Evolutionary conservation across 2,329 filamentous ascomycete genomes (phyloP).

Genomic region (Pochonia chlamydosporia): DNA sequence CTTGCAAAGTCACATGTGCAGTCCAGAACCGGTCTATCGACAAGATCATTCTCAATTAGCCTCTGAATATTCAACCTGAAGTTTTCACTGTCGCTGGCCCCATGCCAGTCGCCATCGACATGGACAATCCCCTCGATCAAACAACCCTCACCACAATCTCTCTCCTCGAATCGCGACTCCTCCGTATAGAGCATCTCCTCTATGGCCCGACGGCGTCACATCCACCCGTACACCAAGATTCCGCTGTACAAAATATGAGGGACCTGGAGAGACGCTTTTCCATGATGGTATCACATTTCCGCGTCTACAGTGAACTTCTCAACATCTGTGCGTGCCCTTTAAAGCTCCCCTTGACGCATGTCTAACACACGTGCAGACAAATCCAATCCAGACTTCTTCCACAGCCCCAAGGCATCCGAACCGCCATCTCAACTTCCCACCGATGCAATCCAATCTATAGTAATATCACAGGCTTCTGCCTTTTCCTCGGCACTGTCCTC

Average conservation of each 20-base stretch:
- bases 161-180: slow-evolving; percentile 52
- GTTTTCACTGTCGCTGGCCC: no score
- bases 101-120: slow-evolving; percentile 7
- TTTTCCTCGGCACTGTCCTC: slow-evolving; percentile 52
- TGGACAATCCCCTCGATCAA: slow-evolving; percentile 38
- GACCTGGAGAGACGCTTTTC: slow-evolving; percentile 50
- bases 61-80: no score
- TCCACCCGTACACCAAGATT: slow-evolving; percentile 26
- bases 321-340: slow-evolving; percentile 46
- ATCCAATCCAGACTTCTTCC: slow-evolving; percentile 49
- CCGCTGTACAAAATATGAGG: slow-evolving; percentile 38
- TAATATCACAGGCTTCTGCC: slow-evolving; percentile 50
- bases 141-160: slow-evolving; percentile 50
- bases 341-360: not conserved
- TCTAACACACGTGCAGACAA: slow-evolving; percentile 34
- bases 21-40: no score
- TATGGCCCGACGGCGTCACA: slow-evolving; percentile 37
- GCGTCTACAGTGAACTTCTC: slow-evolving; percentile 54
- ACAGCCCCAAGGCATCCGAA: slow-evolving; percentile 35
- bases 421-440: slow-evolving; percentile 46
- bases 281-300: slow-evolving; percentile 41
- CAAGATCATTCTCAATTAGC: no score
- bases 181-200: slow-evolving; percentile 54
- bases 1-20: no score
- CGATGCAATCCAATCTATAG: slow-evolving; percentile 46